Evolutionary conservation across 2,329 filamentous ascomycete species (phyloP).

Genomic region (Aspergillus pseudonomiae): DNA sequence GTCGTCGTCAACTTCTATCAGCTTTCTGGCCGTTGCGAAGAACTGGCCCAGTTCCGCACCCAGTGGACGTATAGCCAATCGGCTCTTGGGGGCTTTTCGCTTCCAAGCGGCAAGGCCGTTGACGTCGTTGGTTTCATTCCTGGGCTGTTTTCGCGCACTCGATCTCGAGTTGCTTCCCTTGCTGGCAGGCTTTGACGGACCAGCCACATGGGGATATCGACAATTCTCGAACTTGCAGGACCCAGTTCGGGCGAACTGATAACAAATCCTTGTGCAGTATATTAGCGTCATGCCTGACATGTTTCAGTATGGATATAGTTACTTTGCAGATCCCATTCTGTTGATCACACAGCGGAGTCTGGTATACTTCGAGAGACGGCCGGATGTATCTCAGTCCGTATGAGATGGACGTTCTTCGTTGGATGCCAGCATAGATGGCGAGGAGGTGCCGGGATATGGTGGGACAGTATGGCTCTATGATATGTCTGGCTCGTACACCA

Average conservation of each 20-base stretch:
- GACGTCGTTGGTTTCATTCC: neutral
- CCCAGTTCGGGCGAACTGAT: neutral
- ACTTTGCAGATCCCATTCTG: neutral
- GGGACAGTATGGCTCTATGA: neutral
- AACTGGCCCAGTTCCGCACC: conserved; percentile 16
- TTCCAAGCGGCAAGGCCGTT: conserved; percentile 13
- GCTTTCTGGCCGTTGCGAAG: conserved; percentile 28
- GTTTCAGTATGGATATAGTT: neutral
- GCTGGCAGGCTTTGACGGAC: neutral
- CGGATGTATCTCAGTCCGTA: neutral
- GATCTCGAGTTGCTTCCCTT: neutral
- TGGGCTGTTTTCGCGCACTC: neutral
- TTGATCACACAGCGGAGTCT: neutral
- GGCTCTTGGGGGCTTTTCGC: neutral
- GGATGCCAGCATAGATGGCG: neutral
- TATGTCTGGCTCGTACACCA: neutral
- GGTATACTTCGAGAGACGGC: neutral
- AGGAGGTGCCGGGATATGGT: neutral
- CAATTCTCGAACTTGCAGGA: neutral
- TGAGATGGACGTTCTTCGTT: neutral
- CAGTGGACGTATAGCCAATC: neutral
- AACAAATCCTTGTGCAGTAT: neutral
- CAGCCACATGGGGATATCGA: neutral
- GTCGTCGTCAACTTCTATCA: conserved; percentile 26
- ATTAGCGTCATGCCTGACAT: neutral